phyloP scores from a whole-genome alignment of 305 asterid genomes.

The Plantago coronopus region DNA sequence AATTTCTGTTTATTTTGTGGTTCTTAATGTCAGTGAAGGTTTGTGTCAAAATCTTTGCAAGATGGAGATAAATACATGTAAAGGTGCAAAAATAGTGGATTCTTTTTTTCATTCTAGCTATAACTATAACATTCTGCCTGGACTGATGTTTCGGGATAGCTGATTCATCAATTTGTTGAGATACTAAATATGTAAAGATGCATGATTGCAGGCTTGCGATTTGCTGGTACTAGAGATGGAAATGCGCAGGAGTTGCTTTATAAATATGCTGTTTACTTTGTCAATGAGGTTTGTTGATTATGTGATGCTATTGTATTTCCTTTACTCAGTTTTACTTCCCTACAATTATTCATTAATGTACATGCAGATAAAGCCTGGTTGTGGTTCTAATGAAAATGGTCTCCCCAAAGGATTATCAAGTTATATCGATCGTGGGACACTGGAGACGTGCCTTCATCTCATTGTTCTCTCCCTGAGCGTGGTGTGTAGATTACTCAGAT shows the following conservation, averaged over 20 bases:
- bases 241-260: slow-evolving; percentile 85
- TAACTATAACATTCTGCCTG: too few species aligned
- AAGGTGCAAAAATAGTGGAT: too few species aligned
- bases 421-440: slow-evolving; percentile 85
- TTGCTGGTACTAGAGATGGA: slow-evolving; percentile 95
- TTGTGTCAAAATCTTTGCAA: too few species aligned
- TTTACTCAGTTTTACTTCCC: slow-evolving; percentile 3
- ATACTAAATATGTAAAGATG: slow-evolving; percentile 10
- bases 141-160: slow-evolving; percentile 5
- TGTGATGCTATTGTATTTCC: slow-evolving; percentile 19
- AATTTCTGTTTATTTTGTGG: too few species aligned
- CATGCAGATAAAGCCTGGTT: slow-evolving; percentile 81
- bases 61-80: too few species aligned
- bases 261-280: slow-evolving; percentile 74
- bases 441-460: slow-evolving; percentile 94
- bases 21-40: too few species aligned
- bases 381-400: slow-evolving; percentile 42
- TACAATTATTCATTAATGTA: slow-evolving; percentile 23
- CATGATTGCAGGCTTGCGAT: slow-evolving; percentile 67
- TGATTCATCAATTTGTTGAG: slow-evolving; percentile 15
- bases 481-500: slow-evolving; percentile 46
- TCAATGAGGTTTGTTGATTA: slow-evolving; percentile 68
- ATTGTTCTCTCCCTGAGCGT: slow-evolving; percentile 89
- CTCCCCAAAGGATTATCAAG: slow-evolving; percentile 72
- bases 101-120: neutral